Evolutionary conservation across 345 rosid species (phyloP).

Genomic region (Zanthoxylum bungeanum): DNA sequence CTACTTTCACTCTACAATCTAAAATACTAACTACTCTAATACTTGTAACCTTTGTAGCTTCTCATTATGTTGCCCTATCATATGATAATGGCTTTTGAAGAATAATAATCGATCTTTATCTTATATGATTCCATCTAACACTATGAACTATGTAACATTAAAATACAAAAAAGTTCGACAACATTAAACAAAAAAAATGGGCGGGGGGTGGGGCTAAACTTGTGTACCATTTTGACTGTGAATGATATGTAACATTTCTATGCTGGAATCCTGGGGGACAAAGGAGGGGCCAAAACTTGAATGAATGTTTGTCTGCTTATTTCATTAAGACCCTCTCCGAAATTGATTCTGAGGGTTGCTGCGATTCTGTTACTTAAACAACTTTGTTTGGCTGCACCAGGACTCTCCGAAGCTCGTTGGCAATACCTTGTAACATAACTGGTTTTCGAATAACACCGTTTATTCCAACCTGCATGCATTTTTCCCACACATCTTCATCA

Average conservation of each 20-base stretch:
- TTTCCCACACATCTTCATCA: slow-evolving; percentile 61
- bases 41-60: neutral
- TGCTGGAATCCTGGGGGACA: slow-evolving; percentile 11
- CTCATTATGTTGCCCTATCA: neutral
- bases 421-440: slow-evolving; percentile 52
- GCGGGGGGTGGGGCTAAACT: slow-evolving; percentile 23
- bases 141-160: slow-evolving; percentile 14
- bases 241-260: slow-evolving; percentile 28
- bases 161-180: too few species aligned
- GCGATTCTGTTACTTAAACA: slow-evolving; percentile 10
- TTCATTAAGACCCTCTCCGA: slow-evolving; percentile 4
- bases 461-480: slow-evolving; percentile 65
- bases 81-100: neutral
- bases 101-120: neutral
- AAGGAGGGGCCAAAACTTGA: neutral
- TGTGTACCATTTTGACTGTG: slow-evolving; percentile 32
- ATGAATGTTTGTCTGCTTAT: neutral
- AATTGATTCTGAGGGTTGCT: neutral
- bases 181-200: slow-evolving; percentile 1
- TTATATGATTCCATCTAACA: slow-evolving; percentile 4
- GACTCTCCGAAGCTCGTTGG: slow-evolving; percentile 69
- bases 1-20: neutral
- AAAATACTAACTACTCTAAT: neutral
- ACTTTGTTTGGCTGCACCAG: slow-evolving; percentile 51
- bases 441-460: slow-evolving; percentile 86